phyloP scores from a whole-genome alignment of 129 eudicot species.

The Flaveria bidentis region DNA sequence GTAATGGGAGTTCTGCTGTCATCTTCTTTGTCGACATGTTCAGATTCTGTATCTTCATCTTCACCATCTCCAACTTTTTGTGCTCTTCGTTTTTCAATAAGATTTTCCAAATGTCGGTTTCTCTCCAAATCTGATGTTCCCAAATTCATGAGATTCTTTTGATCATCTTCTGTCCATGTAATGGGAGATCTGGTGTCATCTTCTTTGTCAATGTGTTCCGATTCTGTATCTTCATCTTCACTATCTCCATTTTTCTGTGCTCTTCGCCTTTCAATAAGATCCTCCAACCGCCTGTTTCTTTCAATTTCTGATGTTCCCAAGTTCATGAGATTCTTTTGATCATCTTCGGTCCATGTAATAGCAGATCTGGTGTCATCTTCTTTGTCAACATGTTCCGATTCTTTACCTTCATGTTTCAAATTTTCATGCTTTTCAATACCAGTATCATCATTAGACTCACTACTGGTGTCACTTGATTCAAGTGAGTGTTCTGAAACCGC shows the following conservation, averaged over 20 bases:
- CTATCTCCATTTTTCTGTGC: constrained; percentile 49
- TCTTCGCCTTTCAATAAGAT: constrained; percentile 75
- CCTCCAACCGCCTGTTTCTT: constrained; percentile 80
- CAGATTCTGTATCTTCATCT: constrained; percentile 7
- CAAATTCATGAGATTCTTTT: constrained; percentile 89
- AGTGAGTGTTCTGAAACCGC: constrained; percentile 46
- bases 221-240: constrained; percentile 64
- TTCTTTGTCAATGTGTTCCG: constrained; percentile 43
- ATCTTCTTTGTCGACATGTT: too few relatives aligned
- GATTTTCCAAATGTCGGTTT: constrained; percentile 77
- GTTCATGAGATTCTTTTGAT: constrained; percentile 93
- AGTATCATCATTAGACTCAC: constrained; percentile 57
- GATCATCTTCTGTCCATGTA: constrained; percentile 93
- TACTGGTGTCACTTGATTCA: constrained; percentile 39
- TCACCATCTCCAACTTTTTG: constrained; percentile 38
- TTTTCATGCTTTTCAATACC: constrained; percentile 43
- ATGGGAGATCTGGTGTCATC: constrained; percentile 57
- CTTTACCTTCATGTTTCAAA: constrained; percentile 59
- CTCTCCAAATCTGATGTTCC: constrained; percentile 89
- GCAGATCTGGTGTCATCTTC: constrained; percentile 57
- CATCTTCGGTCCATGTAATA: constrained; percentile 90
- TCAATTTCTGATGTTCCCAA: constrained; percentile 85
- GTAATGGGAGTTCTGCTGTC: too few relatives aligned
- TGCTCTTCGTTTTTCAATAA: constrained; percentile 78
- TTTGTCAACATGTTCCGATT: constrained; percentile 42